phyloP scores from a whole-genome alignment of 1,284 basidiomycete species.

The Irpex sp. region DNA sequence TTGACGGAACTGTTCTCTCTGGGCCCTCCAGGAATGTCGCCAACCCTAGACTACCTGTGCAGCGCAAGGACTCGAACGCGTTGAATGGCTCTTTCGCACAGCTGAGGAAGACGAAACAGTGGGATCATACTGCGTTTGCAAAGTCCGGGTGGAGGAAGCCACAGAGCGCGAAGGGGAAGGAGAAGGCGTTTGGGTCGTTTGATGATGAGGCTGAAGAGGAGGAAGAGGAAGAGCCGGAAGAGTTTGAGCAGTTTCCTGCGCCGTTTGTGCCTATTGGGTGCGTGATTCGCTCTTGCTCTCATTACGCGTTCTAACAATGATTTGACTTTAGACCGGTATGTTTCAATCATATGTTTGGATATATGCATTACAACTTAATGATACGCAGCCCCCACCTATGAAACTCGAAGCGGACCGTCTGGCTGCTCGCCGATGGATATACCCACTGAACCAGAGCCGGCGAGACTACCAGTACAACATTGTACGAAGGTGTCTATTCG shows the following conservation, averaged over 20 bases:
- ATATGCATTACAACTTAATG: neutral
- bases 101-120: conserved; percentile 65
- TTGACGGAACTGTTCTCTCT: conserved; percentile 52
- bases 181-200: conserved; percentile 21
- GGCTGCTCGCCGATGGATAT: conserved; percentile 85
- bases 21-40: conserved; percentile 23
- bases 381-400: conserved; percentile 65
- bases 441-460: conserved; percentile 84
- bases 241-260: conserved; percentile 79
- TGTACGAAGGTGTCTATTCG: conserved; percentile 79
- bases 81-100: conserved; percentile 47
- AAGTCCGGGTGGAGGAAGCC: conserved; percentile 63
- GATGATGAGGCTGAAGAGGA: conserved; percentile 42
- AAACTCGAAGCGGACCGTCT: conserved; percentile 71
- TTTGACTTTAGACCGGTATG: conserved; percentile 29
- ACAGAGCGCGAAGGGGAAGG: conserved; percentile 45
- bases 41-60: conserved; percentile 16
- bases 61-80: conserved; percentile 34
- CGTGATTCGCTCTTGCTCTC: too few species aligned
- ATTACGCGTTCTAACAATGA: neutral
- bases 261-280: conserved; percentile 62
- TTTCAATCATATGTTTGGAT: conserved; percentile 2
- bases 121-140: conserved; percentile 83
- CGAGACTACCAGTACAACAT: conserved; percentile 97
- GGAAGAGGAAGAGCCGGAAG: conserved; percentile 45